Base-by-base conservation (phyloP, 805 yeast species). In the Barnettozyma botsteinii region DNA sequence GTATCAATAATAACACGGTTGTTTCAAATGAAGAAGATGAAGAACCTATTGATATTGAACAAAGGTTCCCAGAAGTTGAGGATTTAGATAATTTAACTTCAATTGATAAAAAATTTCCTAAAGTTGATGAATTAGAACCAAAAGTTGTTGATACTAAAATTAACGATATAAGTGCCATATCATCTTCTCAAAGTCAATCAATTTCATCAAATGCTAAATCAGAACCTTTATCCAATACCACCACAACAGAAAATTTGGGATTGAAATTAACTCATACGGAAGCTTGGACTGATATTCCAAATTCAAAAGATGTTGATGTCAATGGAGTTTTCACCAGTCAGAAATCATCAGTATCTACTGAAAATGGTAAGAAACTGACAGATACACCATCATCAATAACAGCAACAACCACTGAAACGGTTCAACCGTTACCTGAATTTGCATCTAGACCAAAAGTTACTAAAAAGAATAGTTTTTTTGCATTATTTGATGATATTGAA, bases 1-100 rank as follows among this genome's bases (percentile, higher is more conserved):
- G n/a, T n/a, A n/a, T n/a, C n/a, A n/a, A n/a, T n/a, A 26, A 26
- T 21, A 20, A 23, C 3, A 27, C 20, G 4, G 28, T 6, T 17
- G 15, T 10, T 17, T 38, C 22, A 7, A 38, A 15, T 13, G 49
- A 39, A 13, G 38, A 41, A 24, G 40, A 29, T 5, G 70, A 62
- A 6, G 57, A 27, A 15, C 18, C 14, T 15, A 17, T 17, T 17
- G n/a, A 70, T 25, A 73, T 69, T 2, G 80, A 73, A 49, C 70
- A 70, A 41, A 57, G 80, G 35, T 77, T 67, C 48, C 82, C 78
- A 1, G 66, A 73, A 3, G 50, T 72, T n/a, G 73, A 70, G 20
- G 65, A 60, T 12, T 43, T 55, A 4, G 55, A 53, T n/a, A n/a
- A n/a, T n/a, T n/a, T n/a, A 18, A 40, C 40, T 1, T 10, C 17